Evolutionary conservation across 305 asterid genomes (phyloP).

Genomic region (Striga hermonthica): DNA sequence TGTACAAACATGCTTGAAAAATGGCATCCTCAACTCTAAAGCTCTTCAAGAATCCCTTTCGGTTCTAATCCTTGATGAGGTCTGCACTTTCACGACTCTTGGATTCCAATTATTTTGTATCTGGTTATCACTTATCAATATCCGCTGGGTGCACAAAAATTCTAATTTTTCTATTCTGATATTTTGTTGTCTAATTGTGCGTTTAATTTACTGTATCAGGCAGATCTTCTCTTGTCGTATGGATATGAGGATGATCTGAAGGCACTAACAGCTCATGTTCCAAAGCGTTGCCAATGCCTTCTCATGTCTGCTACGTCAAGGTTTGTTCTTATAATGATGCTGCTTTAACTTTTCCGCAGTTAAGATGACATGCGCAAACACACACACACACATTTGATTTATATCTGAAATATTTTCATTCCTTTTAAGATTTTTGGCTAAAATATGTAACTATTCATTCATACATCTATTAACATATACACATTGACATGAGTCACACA

Average conservation of each 20-base stretch:
- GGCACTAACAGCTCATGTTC: constrained; percentile 69
- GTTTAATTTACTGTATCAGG: constrained; percentile 49
- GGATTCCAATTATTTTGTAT: constrained; percentile 12
- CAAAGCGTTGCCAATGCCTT: constrained; percentile 89
- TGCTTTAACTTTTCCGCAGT: constrained; percentile 14
- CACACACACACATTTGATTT: not conserved
- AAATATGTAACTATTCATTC: not conserved
- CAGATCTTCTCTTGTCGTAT: constrained; percentile 86
- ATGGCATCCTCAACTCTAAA: constrained; percentile 54
- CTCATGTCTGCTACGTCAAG: constrained; percentile 97
- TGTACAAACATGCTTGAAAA: constrained; percentile 58
- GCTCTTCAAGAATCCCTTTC: constrained; percentile 81
- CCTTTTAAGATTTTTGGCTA: not conserved
- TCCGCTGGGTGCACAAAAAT: not conserved
- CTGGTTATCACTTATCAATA: not conserved
- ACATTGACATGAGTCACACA: too few species aligned
- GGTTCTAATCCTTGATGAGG: constrained; percentile 92
- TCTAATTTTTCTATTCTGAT: constrained; percentile 12
- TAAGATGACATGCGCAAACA: not conserved
- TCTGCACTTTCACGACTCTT: constrained; percentile 28
- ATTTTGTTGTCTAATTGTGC: constrained; percentile 6
- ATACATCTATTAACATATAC: not conserved
- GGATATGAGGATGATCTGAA: constrained; percentile 86
- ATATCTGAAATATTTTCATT: constrained; percentile 5
- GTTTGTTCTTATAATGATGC: constrained; percentile 38